Evolutionary conservation across 139 green algal genomes (phyloP), one percentile per base, ranked within the genome.

Genomic region (Limnomonas spitsbergensis): DNA sequence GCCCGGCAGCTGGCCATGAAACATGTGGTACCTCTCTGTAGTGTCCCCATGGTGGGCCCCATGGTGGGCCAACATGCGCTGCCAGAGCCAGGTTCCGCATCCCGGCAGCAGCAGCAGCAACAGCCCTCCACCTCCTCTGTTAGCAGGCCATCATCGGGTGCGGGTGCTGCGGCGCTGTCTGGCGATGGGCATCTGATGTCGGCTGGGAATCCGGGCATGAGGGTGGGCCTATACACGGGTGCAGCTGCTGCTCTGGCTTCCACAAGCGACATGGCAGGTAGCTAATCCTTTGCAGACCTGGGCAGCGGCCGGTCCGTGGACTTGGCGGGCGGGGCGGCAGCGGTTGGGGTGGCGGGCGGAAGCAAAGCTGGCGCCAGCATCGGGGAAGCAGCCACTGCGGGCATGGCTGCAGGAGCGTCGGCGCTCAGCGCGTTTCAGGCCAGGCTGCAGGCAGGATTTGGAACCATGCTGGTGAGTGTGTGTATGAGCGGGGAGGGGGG

Each of bases 201-300:
- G 27, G 6, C 24, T 34, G 27, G 61, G 27, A 20, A 20, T 7
- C 61, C 61, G 9, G 61, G 61, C 61, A 37, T 37, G 61, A 39
- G 26, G 29, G 61, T 7, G 7, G 27, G 9, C 29, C 24, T 37
- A 20, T 20, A 7, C 29, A 20, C 27, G 61, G 29, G 29, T 37
- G 29, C 61, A 36, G 24, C 26, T 36, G 26, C 29, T 14, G 14
- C 47, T 14, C 14, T 14, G 7, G 37, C 69, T 24, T 54, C 14
- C 37, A 24, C 56, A 35, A 68, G 37, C 29, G 80, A 80, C 38
- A 53, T 80, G 14, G 40, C 68, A 1, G 73, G 77, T 52, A 61
- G 29, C 66, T 85, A 80, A 73, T 82, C 80, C n/a, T 85, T 85
- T 80, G 80, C 84, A 1, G 78, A 85, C 78, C 74, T 85, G 56